A percentile compares a stretch with the other conserved stretches of the same genome.
Conservation (phyloP, 805 yeast genomes). For the Lipomyces lipofer region DNA sequence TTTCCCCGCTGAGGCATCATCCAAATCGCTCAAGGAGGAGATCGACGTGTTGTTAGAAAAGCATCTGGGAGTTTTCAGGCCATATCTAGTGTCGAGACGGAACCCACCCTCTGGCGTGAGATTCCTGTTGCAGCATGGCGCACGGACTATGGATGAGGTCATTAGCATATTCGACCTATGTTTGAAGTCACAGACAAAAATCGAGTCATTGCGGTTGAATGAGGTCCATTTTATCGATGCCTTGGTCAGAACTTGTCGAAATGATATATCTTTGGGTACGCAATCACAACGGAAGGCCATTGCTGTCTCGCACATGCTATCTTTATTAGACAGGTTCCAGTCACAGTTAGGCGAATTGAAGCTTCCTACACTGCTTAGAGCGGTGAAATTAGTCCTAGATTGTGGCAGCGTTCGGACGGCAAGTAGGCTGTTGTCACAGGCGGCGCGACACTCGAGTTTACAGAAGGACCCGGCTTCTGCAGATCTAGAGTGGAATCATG, state of each 20-base stretch:
- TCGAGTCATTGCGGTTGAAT: background rate
- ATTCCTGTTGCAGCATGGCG: slow-evolving; percentile 1
- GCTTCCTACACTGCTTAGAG: no score
- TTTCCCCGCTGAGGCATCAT: background rate
- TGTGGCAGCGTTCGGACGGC: no score
- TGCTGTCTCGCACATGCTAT: background rate
- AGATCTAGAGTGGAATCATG: no score
- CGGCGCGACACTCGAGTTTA: no score
- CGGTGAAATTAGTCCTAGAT: no score
- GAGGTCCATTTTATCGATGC: background rate
- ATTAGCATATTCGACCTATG: slow-evolving; percentile 7
- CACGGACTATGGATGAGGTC: slow-evolving; percentile 15
- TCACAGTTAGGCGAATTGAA: no score
- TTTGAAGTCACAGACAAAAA: background rate
- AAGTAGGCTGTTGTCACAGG: no score
- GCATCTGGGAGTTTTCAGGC: slow-evolving; percentile 16
- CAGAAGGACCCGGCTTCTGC: no score
- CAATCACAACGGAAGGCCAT: background rate
- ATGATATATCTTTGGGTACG: background rate
- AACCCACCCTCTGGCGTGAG: background rate
- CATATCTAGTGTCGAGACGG: slow-evolving; percentile 10
- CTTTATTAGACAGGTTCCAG: background rate
- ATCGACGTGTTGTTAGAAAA: background rate
- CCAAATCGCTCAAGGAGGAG: background rate
- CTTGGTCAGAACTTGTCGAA: background rate